Conservation (phyloP, 2,329 filamentous ascomycete species). For the Cercospora beticola region DNA sequence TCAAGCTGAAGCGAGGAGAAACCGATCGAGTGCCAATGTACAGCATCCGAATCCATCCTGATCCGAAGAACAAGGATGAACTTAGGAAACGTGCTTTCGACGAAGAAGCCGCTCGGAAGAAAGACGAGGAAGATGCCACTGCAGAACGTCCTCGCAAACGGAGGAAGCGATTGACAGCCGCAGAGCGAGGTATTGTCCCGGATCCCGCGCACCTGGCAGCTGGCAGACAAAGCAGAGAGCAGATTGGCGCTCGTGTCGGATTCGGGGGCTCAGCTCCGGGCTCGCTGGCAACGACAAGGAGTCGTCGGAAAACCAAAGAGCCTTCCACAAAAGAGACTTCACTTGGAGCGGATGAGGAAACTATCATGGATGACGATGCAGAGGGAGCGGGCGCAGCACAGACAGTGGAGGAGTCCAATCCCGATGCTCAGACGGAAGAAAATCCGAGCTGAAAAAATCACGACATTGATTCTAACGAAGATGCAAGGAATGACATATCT, state of each 20-base stretch:
- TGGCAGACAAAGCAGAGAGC: slow-evolving; percentile 1
- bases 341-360: not conserved
- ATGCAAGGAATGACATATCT: not conserved
- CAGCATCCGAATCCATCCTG: slow-evolving; percentile 29
- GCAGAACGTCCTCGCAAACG: slow-evolving; percentile 15
- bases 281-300: slow-evolving; percentile 1
- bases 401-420: not conserved
- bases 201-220: not conserved
- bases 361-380: not conserved
- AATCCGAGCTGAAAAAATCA: not conserved
- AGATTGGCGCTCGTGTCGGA: slow-evolving; percentile 9
- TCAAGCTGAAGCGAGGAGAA: slow-evolving; percentile 46
- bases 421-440: not conserved
- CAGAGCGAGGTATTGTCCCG: slow-evolving; percentile 8
- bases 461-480: not conserved
- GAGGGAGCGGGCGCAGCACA: not conserved
- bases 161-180: slow-evolving; percentile 17
- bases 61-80: slow-evolving; percentile 26
- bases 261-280: slow-evolving; percentile 6
- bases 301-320: not conserved
- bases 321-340: not conserved
- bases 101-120: slow-evolving; percentile 15
- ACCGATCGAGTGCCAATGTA: slow-evolving; percentile 35
- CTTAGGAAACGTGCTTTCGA: slow-evolving; percentile 20
- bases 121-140: slow-evolving; percentile 9